phyloP scores from a whole-genome alignment of 2,329 filamentous ascomycete species.

The Pseudogymnoascus sp. region DNA sequence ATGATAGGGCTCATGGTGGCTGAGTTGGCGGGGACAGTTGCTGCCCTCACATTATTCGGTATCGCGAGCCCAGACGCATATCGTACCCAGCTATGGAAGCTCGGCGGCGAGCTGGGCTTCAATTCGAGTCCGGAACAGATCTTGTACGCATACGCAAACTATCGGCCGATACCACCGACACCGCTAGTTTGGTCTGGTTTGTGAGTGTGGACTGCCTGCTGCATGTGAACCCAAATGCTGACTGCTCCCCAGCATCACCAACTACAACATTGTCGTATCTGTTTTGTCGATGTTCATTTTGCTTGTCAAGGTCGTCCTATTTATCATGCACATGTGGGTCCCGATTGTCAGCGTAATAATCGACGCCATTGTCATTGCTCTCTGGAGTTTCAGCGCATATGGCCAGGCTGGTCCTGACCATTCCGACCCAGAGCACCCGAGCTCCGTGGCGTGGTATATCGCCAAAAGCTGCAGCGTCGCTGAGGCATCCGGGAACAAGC shows the following conservation, averaged over 20 bases:
- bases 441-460: constrained; percentile 67
- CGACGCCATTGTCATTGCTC: constrained; percentile 48
- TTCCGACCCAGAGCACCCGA: constrained; percentile 55
- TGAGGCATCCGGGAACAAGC: constrained; percentile 42
- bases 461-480: constrained; percentile 60
- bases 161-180: constrained; percentile 51
- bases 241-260: constrained; percentile 52
- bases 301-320: constrained; percentile 60
- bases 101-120: constrained; percentile 63
- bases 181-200: constrained; percentile 67
- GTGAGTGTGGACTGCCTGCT: constrained; percentile 42
- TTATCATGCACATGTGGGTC: constrained; percentile 64
- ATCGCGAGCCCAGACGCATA: constrained; percentile 68
- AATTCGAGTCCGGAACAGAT: constrained; percentile 66
- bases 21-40: constrained; percentile 60
- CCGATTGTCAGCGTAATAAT: constrained; percentile 56
- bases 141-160: constrained; percentile 67
- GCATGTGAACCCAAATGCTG: constrained; percentile 15
- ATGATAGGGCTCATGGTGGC: constrained; percentile 50
- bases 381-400: constrained; percentile 61
- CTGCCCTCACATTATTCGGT: constrained; percentile 62
- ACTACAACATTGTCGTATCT: constrained; percentile 70
- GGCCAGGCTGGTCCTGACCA: constrained; percentile 69
- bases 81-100: constrained; percentile 64
- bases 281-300: constrained; percentile 71